Conservation (phyloP, 148 eudicot species). For the Rhododendron griersonianum region DNA sequence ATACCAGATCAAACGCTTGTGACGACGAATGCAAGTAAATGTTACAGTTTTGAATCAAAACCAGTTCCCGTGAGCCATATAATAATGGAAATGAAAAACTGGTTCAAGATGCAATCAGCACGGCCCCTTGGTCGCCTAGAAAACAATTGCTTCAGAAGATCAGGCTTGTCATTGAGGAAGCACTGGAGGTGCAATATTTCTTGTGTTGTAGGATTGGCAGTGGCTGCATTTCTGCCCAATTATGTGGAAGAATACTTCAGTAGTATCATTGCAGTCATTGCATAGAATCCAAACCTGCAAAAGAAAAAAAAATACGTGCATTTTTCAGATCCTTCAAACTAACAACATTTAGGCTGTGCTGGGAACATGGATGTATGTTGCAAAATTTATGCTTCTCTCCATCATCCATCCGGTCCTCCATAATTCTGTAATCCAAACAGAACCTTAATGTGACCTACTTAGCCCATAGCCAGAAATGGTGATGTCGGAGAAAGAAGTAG, state of each 20-base stretch:
- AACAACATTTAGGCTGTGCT: too few species aligned
- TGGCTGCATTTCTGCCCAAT: constrained; percentile 93
- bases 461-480: neutral
- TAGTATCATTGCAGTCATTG: constrained; percentile 93
- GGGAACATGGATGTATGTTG: neutral
- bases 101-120: neutral
- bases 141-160: neutral
- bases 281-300: constrained; percentile 92
- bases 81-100: neutral
- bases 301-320: neutral
- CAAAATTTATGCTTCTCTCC: neutral
- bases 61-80: neutral
- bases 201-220: constrained; percentile 81
- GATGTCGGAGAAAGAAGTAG: neutral
- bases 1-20: neutral
- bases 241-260: constrained; percentile 85
- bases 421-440: neutral
- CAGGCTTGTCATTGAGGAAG: constrained; percentile 44
- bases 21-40: neutral
- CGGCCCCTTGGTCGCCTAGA: neutral
- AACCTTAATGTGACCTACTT: neutral
- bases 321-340: neutral
- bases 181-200: constrained; percentile 74
- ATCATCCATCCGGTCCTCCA: neutral
- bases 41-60: neutral